A percentile compares a stretch with the other conserved stretches of the same genome.
Conservation (phyloP, 106 monocot genomes). For the Dendrobium nobile region DNA sequence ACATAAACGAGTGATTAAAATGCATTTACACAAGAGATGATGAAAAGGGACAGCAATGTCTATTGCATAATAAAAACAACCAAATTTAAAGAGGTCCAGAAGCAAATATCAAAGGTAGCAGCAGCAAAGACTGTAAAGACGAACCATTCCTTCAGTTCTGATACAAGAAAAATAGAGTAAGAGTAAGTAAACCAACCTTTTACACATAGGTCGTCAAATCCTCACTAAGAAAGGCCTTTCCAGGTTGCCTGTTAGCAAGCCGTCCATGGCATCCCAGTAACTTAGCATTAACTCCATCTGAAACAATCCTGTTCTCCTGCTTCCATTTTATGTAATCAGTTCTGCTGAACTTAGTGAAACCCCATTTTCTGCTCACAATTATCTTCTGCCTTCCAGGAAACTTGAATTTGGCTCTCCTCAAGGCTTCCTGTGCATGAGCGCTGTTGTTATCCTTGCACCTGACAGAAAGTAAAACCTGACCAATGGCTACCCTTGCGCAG, state of each 20-base stretch:
- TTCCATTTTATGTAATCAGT: slow-evolving; percentile 30
- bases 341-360: slow-evolving; percentile 32
- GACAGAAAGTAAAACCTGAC: slow-evolving; percentile 45
- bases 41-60: too few species aligned
- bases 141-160: neutral
- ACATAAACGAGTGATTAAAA: too few species aligned
- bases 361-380: slow-evolving; percentile 27
- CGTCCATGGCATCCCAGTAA: slow-evolving; percentile 49
- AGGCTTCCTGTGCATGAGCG: slow-evolving; percentile 37
- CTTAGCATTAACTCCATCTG: slow-evolving; percentile 43
- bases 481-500: slow-evolving; percentile 47
- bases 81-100: too few species aligned
- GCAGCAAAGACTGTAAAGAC: too few species aligned
- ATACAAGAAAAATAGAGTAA: neutral
- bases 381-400: slow-evolving; percentile 52
- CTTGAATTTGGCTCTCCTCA: slow-evolving; percentile 54
- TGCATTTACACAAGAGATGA: too few species aligned
- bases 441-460: slow-evolving; percentile 57
- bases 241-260: slow-evolving; percentile 29
- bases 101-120: too few species aligned
- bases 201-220: neutral
- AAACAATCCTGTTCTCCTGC: slow-evolving; percentile 25
- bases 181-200: neutral
- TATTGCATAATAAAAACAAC: too few species aligned
- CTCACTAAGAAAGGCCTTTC: slow-evolving; percentile 24